Evolutionary conservation across 192 early-diverging fungal species (phyloP), one percentile per base, ranked within the genome.

Genomic region (Coemansia sp.): DNA sequence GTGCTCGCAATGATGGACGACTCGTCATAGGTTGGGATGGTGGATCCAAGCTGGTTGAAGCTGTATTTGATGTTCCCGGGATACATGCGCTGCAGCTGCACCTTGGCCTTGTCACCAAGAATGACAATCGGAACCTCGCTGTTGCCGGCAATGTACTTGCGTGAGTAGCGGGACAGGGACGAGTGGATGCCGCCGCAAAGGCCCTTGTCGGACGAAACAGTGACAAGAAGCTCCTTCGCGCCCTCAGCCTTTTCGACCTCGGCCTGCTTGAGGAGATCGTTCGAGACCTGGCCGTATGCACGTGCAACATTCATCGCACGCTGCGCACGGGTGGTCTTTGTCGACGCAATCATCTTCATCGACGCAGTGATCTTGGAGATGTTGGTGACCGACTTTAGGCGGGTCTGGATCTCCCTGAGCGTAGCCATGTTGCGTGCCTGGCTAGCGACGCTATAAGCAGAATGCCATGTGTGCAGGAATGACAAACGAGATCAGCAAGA

Each of bases 271-370:
- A 79, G 63, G 70, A 83, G 71, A 69, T 78, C 77, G 60, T 77
- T 67, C 56, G 79, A 83, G 41, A 76, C 72, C 63, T 83, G 60
- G 63, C 80, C 84, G 62, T 92, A 96, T 43, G 78, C 75, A 62
- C 94, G 92, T 34, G 94, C 96, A 62, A 85, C 78, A 76, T 93
- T 91, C 95, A 97, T 96, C 71, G 84, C 85, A 63, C 90, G 88
- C 87, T 96, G 92, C 35, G 95, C 92, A 62, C 84, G 79, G 30
- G 86, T 78, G 75, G 96, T 93, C 88, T 99, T 99, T 84, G 96
- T 99, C 45, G 97, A 97, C 44, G 97, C 95, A 97, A 99, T 99
- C 95, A 99, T 97, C 89, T 99, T 99, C 96, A 99, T 99, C 51
- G 96, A 98, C 85, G 96, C 96, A 60, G 97, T 99, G 81, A 99